These are phyloP conservation scores for Sugiyamaella pinicola DNA, from an alignment of 1,139 yeast genomes.

Conservation along the genomic window DNA sequence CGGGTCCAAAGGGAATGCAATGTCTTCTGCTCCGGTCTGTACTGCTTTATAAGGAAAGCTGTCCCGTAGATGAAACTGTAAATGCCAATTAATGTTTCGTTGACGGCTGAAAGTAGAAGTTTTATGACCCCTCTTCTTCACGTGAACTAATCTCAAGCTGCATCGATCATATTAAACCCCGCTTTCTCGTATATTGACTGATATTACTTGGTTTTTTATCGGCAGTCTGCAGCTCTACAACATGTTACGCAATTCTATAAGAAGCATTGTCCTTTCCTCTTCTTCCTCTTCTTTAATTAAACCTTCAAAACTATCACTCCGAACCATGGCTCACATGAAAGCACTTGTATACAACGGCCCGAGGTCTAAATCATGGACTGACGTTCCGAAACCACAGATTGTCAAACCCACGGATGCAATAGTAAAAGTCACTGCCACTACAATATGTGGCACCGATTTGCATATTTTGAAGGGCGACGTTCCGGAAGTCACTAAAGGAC, in stretches of 20 bases:
- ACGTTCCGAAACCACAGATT: conserved; percentile 46
- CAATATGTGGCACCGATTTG: conserved; percentile 54
- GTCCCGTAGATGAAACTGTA: too few species aligned
- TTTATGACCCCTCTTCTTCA: too few species aligned
- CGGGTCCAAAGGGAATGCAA: too few species aligned
- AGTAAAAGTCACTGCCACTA: conserved; percentile 48
- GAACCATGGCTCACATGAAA: conserved; percentile 41
- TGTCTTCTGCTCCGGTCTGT: too few species aligned
- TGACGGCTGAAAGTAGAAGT: too few species aligned
- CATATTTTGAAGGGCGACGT: conserved; percentile 53
- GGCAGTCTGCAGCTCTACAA: not conserved
- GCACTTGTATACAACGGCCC: conserved; percentile 51
- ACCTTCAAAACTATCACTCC: not conserved
- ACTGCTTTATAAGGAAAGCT: too few species aligned
- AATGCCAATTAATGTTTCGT: too few species aligned
- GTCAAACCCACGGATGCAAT: conserved; percentile 48
- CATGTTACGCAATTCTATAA: not conserved
- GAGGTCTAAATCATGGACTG: conserved; percentile 42
- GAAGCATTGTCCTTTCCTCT: not conserved
- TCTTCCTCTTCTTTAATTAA: not conserved
- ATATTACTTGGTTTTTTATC: not conserved
- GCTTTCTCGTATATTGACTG: too few species aligned
- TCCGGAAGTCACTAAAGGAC: conserved; percentile 51
- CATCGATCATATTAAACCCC: too few species aligned
- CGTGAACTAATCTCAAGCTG: too few species aligned